These are phyloP conservation scores for Posidonia australis DNA, from an alignment of 106 monocot species.

Conservation along the genomic window DNA sequence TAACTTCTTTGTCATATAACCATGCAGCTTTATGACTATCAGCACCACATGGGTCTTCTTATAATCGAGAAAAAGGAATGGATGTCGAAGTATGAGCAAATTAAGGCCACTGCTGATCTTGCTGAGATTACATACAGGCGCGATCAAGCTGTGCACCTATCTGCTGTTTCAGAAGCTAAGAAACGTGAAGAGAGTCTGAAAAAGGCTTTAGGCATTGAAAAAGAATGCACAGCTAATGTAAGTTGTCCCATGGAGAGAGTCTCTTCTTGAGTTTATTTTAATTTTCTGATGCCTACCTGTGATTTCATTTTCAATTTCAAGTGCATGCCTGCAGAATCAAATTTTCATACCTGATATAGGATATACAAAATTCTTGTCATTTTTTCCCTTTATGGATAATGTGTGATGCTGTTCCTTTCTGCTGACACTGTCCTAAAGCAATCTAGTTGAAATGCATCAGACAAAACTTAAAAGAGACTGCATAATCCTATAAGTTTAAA, in stretches of 20 bases:
- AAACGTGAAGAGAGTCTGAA: slow-evolving; percentile 60
- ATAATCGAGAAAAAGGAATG: slow-evolving; percentile 67
- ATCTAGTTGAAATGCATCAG: no score
- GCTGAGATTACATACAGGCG: slow-evolving; percentile 38
- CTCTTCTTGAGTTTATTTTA: background rate
- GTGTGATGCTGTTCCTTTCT: no score
- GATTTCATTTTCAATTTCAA: no score
- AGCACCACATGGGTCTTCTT: slow-evolving; percentile 82
- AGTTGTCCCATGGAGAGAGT: slow-evolving; percentile 3
- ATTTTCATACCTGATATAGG: no score
- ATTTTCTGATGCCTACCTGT: no score
- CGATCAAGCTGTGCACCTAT: slow-evolving; percentile 39
- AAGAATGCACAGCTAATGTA: slow-evolving; percentile 72
- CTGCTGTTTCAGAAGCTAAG: slow-evolving; percentile 57
- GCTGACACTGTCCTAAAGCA: no score
- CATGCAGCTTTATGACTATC: slow-evolving; percentile 76
- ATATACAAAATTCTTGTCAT: no score
- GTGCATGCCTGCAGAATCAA: no score
- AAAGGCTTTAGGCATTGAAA: slow-evolving; percentile 64
- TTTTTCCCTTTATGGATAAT: no score
- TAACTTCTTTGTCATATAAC: background rate
- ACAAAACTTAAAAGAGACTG: no score
- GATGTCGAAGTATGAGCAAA: slow-evolving; percentile 56
- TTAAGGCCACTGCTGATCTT: slow-evolving; percentile 47
- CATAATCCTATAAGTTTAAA: no score